A percentile compares a stretch with the other conserved stretches of the same genome.
Conservation (phyloP, 176 grass and related monocot species). For the Rhynchospora tenuis region DNA sequence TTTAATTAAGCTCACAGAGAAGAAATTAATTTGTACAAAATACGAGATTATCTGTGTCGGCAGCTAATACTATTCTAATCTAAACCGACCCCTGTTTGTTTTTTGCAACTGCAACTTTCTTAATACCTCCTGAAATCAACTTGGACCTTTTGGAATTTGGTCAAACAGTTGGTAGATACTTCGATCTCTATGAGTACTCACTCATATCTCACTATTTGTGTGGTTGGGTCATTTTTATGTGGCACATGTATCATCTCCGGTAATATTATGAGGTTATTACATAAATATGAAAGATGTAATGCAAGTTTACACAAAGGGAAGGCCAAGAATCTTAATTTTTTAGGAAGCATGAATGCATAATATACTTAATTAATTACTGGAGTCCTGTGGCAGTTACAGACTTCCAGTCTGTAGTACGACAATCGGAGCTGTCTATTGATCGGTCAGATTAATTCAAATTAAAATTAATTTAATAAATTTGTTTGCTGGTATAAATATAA, state of each 20-base stretch:
- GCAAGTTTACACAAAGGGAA: too few relatives aligned
- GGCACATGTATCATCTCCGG: too few relatives aligned
- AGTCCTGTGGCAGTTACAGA: too few relatives aligned
- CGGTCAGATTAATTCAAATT: not conserved
- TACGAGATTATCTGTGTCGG: slow-evolving; percentile 5
- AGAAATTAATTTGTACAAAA: slow-evolving; percentile 5
- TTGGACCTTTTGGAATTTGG: not conserved
- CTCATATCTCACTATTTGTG: not conserved
- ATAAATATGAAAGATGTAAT: too few relatives aligned
- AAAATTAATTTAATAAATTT: not conserved
- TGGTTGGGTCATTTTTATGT: not conserved
- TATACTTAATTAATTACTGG: too few relatives aligned
- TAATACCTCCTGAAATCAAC: not conserved
- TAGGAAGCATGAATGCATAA: too few relatives aligned
- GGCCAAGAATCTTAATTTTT: too few relatives aligned
- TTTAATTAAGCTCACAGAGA: not conserved
- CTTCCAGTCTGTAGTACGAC: not conserved
- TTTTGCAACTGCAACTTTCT: too few relatives aligned
- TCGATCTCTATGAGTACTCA: not conserved
- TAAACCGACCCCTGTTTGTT: too few relatives aligned
- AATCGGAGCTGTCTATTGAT: not conserved
- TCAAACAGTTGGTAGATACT: not conserved
- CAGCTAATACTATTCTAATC: not conserved
- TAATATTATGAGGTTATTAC: too few relatives aligned
- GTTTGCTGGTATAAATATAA: not conserved